These are phyloP conservation scores for Coniochaeta prunicola DNA, from an alignment of 2,329 filamentous ascomycete genomes.

Conservation along the genomic window DNA sequence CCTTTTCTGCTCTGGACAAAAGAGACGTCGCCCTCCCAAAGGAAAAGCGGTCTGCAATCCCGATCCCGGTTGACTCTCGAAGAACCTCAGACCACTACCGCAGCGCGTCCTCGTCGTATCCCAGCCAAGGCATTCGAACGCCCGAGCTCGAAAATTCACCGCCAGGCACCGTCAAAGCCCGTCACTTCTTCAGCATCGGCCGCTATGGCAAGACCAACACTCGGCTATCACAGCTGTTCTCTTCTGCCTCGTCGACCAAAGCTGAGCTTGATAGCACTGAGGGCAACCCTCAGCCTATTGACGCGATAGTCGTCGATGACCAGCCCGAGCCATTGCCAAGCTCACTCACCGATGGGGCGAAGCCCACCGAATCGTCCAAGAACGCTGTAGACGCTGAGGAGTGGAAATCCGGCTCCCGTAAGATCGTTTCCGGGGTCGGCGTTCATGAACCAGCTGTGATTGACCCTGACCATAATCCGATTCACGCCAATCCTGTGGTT, in stretches of 20 bases:
- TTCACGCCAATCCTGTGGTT: not conserved
- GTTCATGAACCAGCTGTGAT: not conserved
- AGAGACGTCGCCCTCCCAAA: not conserved
- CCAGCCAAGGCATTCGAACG: constrained; percentile 10
- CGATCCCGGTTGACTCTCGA: not conserved
- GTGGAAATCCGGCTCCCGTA: not conserved
- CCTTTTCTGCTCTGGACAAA: not conserved
- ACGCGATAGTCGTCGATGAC: not conserved
- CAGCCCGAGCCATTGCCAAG: not conserved
- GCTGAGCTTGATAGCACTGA: not conserved
- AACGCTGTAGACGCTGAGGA: not conserved
- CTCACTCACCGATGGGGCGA: not conserved
- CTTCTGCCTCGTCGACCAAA: not conserved
- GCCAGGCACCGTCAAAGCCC: constrained; percentile 6
- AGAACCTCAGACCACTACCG: constrained; percentile 4
- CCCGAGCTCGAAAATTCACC: constrained; percentile 8
- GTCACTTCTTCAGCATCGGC: not conserved
- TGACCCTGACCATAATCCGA: not conserved
- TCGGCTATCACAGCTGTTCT: not conserved
- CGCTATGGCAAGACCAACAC: not conserved
- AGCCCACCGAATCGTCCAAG: not conserved
- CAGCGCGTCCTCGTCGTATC: constrained; percentile 15
- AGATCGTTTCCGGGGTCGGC: not conserved
- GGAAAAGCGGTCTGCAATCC: constrained; percentile 3
- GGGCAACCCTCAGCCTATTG: not conserved